phyloP scores from a whole-genome alignment of 2,329 filamentous ascomycete genomes.

The Biscogniauxia mediterranea region DNA sequence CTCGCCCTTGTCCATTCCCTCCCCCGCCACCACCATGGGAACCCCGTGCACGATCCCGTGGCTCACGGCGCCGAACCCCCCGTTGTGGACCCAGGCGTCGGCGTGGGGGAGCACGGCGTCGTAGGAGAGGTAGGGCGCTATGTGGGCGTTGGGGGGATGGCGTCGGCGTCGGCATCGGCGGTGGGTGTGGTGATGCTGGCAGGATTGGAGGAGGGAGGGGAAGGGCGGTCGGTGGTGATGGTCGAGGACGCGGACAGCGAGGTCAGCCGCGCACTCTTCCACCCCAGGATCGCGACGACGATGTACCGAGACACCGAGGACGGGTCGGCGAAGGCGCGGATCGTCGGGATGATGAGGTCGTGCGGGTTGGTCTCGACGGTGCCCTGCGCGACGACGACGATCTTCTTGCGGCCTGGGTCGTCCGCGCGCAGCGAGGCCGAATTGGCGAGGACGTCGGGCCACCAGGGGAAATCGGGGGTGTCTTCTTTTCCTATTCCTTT shows the following conservation, averaged over 20 bases:
- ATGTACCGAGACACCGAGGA: conserved; percentile 22
- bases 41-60: conserved; percentile 41
- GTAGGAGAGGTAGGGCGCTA: conserved; percentile 39
- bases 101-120: conserved; percentile 38
- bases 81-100: conserved; percentile 40
- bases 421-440: conserved; percentile 9
- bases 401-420: conserved; percentile 23
- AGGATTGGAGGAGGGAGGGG: background rate
- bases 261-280: conserved; percentile 31
- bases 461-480: conserved; percentile 32
- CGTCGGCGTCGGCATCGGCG: background rate
- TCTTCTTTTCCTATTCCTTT: background rate
- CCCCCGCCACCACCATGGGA: conserved; percentile 40
- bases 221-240: background rate
- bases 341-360: conserved; percentile 39
- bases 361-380: conserved; percentile 39
- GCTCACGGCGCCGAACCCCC: conserved; percentile 40
- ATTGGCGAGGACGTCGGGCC: conserved; percentile 33
- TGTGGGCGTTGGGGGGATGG: conserved; percentile 31
- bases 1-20: conserved; percentile 42
- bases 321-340: conserved; percentile 30
- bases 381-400: conserved; percentile 40
- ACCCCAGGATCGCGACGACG: conserved; percentile 37
- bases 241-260: background rate
- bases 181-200: background rate